Percentiles rank a stretch among this genome's conserved stretches.
phyloP scores from a whole-genome alignment of 768 basidiomycete species.

The Kwoniella heveanensis region DNA sequence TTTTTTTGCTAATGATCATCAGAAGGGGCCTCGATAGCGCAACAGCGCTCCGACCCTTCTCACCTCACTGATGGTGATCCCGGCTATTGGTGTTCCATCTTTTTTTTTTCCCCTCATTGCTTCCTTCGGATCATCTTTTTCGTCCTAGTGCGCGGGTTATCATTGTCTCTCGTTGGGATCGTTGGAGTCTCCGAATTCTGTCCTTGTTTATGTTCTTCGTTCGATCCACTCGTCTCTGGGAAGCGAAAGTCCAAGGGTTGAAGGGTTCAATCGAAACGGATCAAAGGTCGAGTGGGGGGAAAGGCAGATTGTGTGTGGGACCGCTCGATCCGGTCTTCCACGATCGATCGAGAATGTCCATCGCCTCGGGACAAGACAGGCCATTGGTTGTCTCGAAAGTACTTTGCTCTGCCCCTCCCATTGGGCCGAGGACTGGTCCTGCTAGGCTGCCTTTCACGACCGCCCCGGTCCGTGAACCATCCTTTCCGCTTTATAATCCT shows the following conservation, averaged over 20 bases:
- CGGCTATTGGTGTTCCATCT: background rate
- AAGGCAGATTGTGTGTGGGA: conserved; percentile 1
- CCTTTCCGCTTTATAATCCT: background rate
- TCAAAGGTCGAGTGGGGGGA: background rate
- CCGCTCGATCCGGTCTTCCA: background rate
- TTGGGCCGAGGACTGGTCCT: background rate
- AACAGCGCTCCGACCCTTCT: background rate
- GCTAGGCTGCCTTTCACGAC: background rate
- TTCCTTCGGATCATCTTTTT: background rate
- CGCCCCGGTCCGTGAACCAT: background rate
- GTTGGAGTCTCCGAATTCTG: background rate
- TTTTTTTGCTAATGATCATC: background rate
- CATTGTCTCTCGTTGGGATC: background rate
- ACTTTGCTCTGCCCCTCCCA: too few species aligned
- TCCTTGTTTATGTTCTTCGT: too few species aligned
- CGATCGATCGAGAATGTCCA: background rate
- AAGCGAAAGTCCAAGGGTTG: background rate
- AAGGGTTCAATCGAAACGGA: background rate
- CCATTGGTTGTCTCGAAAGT: too few species aligned
- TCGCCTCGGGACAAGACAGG: background rate
- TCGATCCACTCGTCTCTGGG: background rate
- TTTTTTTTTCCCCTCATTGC: background rate
- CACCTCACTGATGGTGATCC: background rate
- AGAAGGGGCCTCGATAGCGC: background rate
- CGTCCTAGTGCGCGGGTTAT: background rate